Conservation (phyloP, 768 basidiomycete species). For the Porpolomopsis calyptriformis region DNA sequence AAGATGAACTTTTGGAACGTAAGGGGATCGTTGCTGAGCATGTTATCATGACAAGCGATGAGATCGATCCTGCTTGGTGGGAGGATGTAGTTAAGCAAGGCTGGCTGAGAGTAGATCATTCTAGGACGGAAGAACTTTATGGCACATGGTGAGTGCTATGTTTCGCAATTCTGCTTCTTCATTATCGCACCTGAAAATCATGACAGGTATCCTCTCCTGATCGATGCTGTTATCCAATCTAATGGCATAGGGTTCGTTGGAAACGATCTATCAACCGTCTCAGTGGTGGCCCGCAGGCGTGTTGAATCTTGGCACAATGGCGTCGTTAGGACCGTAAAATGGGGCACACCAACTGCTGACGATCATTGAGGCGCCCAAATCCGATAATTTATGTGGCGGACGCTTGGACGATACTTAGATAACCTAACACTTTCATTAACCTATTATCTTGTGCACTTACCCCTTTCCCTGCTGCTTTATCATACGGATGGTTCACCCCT, state of each 20-base stretch:
- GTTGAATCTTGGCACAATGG: slow-evolving; percentile 60
- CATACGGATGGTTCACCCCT: no score
- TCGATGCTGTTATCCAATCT: slow-evolving; percentile 66
- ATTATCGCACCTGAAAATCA: slow-evolving; percentile 1
- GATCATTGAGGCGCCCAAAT: slow-evolving; percentile 29
- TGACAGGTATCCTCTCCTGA: slow-evolving; percentile 57
- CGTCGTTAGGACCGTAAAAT: slow-evolving; percentile 39
- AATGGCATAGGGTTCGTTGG: slow-evolving; percentile 60
- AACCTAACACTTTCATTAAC: not conserved
- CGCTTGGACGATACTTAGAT: no score
- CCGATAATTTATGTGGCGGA: not conserved
- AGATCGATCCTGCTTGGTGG: slow-evolving; percentile 49
- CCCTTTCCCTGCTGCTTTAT: no score
- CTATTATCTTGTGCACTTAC: no score
- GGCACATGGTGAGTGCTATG: slow-evolving; percentile 36
- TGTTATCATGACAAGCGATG: slow-evolving; percentile 59
- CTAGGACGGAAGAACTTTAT: slow-evolving; percentile 33
- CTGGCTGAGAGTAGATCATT: slow-evolving; percentile 44
- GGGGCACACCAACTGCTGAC: slow-evolving; percentile 48
- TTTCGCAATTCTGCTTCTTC: not conserved
- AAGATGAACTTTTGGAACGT: slow-evolving; percentile 34
- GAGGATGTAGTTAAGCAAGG: slow-evolving; percentile 36
- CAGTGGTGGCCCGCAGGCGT: slow-evolving; percentile 51
- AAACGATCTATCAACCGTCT: slow-evolving; percentile 64
- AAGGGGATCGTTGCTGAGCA: slow-evolving; percentile 38